Evolutionary conservation across 106 monocot genomes (phyloP), one percentile per base, ranked within the genome.

Genomic region (Triglochin maritima): DNA sequence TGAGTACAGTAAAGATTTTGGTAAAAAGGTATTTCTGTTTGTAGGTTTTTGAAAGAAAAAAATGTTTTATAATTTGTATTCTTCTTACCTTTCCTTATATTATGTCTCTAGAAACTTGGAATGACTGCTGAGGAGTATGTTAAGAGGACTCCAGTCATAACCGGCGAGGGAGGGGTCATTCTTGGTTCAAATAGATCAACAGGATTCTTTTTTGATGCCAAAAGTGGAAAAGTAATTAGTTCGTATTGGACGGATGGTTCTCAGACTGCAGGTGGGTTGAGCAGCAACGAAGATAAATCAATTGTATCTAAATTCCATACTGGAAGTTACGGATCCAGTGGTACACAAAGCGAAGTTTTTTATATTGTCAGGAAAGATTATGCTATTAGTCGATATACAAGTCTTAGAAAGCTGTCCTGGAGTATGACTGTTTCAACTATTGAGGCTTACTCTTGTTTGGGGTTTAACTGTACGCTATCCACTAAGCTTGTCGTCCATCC

Each of bases 111-210:
- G 95, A 78, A 64, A 69, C 78, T 87, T 68, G 70, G 76, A 17
- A 69, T 63, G 58, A 87, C 84, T 58, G 46, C 83, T 14, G 83
- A 96, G 69, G 95, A 96, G 52, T 81, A 74, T 79, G 80, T 90
- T 4, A 71, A 82, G 6, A 76, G 50, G 70, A 76, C 81, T 56
- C 83, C 90, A 64, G 60, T 78, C 0, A 72, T 87, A 45, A 70
- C 77, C 56, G 46, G 64, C 47, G 66, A 69, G 46, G 76, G 76
- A 17, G 69, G 69, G 15, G 47, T 83, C 50, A 87, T 75, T 54
- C 69, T 85, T 78, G 87, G 90, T 9, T 87, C 95, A 71, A 90
- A 81, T 66, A 72, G 57, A 17, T 81, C 87, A 66, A 88, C 87
- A 47, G 50, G 81, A 13, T 81, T 78, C 66, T 67, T 71, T 71